Evolutionary conservation across 257 asterid genomes (phyloP), one percentile per base, ranked within the genome.

Genomic region (Lycium barbarum): DNA sequence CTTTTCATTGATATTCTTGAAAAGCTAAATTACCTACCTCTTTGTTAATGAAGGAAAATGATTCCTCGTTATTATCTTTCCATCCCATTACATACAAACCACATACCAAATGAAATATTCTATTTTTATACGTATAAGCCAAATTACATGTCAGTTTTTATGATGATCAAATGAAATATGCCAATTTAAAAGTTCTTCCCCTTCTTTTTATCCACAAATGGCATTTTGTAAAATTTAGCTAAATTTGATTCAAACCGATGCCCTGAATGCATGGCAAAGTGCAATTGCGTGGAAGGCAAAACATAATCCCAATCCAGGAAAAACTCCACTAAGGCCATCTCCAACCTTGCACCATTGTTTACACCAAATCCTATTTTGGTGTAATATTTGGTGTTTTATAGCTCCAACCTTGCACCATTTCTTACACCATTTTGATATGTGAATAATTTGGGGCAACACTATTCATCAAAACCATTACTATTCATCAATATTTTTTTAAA

Each of bases 241-340:
- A 68, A 68, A 68, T 68, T 67, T 68, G 11, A 51, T 36, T 68
- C 76, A 15, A 15, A 68, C 17, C 14, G 13, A 68, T 68, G 33
- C 10, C 14, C 53, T 15, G 7, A 68, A 68, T 68, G 78, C 53
- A 68, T 10, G 10, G 47, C 49, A 66, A 66, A 66, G n/a, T 2
- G 17, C 73, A 66, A 66, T 33, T 66, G 73, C 47, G 2, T 66
- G 73, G n/a, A 66, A 66, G 73, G 10, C 10, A 67, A 67, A 67
- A 7, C 47, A 67, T 35, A 67, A 67, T 67, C 10, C 49, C 11
- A 15, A 68, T 68, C 53, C 53, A 36, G 20, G 78, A 68, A 4
- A 68, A 15, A 68, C 7, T 7, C 53, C 78, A 68, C 53, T 68
- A 17, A 68, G 33, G 33, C 33, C 33, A 26, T 26, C 33, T 26